Percentiles rank a stretch among this genome's conserved stretches.
Conservation (phyloP, 2,329 filamentous ascomycete genomes). For the Zalaria obscura region DNA sequence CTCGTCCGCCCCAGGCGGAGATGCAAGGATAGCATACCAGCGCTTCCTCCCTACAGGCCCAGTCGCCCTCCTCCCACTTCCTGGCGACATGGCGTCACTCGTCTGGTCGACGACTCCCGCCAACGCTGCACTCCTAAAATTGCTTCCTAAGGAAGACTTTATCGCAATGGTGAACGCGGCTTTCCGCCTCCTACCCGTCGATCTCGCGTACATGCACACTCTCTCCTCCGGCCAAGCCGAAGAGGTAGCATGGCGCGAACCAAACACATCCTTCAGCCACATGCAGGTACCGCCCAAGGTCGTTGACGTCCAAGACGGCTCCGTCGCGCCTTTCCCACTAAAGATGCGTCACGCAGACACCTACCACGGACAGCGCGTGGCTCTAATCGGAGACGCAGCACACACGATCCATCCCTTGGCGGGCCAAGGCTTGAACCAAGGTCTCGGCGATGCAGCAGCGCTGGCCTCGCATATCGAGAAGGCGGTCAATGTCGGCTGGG, state of each 20-base stretch:
- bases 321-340: constrained; percentile 78
- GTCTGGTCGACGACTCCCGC: constrained; percentile 89
- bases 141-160: constrained; percentile 58
- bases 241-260: constrained; percentile 73
- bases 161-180: constrained; percentile 83
- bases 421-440: constrained; percentile 88
- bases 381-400: constrained; percentile 84
- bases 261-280: constrained; percentile 43
- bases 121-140: constrained; percentile 67
- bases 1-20: constrained; percentile 30
- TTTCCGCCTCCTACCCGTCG: constrained; percentile 66
- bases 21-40: constrained; percentile 62
- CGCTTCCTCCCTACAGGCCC: constrained; percentile 88
- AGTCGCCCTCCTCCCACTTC: constrained; percentile 79
- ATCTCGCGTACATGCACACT: constrained; percentile 71
- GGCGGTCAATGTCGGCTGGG: constrained; percentile 70
- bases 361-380: constrained; percentile 81
- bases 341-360: constrained; percentile 87
- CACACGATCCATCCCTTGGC: constrained; percentile 92
- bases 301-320: constrained; percentile 59
- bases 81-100: constrained; percentile 66
- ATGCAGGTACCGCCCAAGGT: constrained; percentile 48
- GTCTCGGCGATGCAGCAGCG: constrained; percentile 74
- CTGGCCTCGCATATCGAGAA: constrained; percentile 61
- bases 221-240: constrained; percentile 37